These are phyloP conservation scores for Leccinum rimulosum DNA, from an alignment of 768 basidiomycete genomes.

Conservation along the genomic window DNA sequence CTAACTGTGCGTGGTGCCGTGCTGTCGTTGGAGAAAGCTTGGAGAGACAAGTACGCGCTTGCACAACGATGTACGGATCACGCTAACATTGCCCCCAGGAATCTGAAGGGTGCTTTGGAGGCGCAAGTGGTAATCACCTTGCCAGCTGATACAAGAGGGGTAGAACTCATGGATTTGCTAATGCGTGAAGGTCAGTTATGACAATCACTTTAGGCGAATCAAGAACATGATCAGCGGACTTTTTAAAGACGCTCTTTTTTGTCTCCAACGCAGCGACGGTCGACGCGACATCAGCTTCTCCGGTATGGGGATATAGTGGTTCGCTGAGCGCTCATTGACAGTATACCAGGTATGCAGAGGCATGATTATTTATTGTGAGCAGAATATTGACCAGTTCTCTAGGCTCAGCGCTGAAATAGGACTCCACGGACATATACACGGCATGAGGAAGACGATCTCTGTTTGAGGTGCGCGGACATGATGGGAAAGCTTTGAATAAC, in stretches of 20 bases:
- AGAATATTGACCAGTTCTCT: neutral
- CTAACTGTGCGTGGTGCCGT: constrained; percentile 61
- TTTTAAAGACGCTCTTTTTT: constrained; percentile 74
- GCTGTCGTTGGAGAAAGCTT: constrained; percentile 70
- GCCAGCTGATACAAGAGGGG: constrained; percentile 33
- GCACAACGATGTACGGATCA: neutral
- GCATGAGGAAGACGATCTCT: constrained; percentile 49
- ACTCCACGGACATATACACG: constrained; percentile 66
- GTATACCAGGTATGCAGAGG: constrained; percentile 43
- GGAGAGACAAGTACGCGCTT: constrained; percentile 61
- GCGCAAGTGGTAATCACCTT: constrained; percentile 72
- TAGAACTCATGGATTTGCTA: constrained; percentile 37
- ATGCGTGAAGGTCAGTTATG: constrained; percentile 40
- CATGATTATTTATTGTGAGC: neutral
- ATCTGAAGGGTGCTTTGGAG: constrained; percentile 74
- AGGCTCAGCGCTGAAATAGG: constrained; percentile 30
- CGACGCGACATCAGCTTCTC: constrained; percentile 37
- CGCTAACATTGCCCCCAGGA: constrained; percentile 37
- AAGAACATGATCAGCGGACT: constrained; percentile 43
- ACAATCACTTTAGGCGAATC: neutral
- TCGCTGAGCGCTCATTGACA: constrained; percentile 24
- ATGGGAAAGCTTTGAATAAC: constrained; percentile 10
- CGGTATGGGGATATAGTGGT: constrained; percentile 50
- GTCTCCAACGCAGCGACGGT: constrained; percentile 66
- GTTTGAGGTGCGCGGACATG: constrained; percentile 55